Conservation (phyloP, 2,329 filamentous ascomycete genomes). For the Colletotrichum gigasporum region DNA sequence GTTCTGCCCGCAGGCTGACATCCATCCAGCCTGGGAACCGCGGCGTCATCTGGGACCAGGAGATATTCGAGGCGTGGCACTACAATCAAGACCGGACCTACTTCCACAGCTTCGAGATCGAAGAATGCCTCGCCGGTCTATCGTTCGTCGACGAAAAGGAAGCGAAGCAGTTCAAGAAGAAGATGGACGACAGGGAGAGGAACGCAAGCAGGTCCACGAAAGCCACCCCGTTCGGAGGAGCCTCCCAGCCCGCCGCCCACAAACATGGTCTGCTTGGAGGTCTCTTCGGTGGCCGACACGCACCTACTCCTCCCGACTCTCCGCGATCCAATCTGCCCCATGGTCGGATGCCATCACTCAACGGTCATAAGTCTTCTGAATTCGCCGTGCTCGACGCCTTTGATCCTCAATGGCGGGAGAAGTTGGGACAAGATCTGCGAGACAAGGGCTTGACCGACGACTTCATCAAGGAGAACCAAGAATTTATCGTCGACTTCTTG, state of each 20-base stretch:
- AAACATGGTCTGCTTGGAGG: conserved; percentile 64
- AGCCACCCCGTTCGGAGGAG: conserved; percentile 77
- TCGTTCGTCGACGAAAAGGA: conserved; percentile 98
- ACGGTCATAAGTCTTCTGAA: conserved; percentile 60
- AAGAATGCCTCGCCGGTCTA: conserved; percentile 88
- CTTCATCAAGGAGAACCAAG: conserved; percentile 74
- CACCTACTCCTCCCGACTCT: conserved; percentile 66
- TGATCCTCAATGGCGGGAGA: conserved; percentile 71
- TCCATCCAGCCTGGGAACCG: conserved; percentile 72
- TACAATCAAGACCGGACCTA: conserved; percentile 98
- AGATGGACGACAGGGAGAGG: conserved; percentile 96
- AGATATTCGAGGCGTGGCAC: conserved; percentile 92
- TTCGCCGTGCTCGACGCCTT: conserved; percentile 71
- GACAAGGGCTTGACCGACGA: conserved; percentile 72
- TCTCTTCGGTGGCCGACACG: conserved; percentile 68
- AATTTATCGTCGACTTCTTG: conserved; percentile 74
- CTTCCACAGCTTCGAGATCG: conserved; percentile 97
- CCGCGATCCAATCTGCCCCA: conserved; percentile 53
- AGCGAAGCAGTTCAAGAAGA: conserved; percentile 95
- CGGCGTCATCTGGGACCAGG: conserved; percentile 96
- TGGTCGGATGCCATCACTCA: conserved; percentile 52
- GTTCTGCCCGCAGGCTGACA: conserved; percentile 31
- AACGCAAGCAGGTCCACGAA: conserved; percentile 90
- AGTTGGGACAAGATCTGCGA: conserved; percentile 71
- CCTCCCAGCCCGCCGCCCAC: conserved; percentile 50